Base-by-base conservation (phyloP, 2,329 filamentous ascomycete genomes). In the Cytospora piceicola region DNA sequence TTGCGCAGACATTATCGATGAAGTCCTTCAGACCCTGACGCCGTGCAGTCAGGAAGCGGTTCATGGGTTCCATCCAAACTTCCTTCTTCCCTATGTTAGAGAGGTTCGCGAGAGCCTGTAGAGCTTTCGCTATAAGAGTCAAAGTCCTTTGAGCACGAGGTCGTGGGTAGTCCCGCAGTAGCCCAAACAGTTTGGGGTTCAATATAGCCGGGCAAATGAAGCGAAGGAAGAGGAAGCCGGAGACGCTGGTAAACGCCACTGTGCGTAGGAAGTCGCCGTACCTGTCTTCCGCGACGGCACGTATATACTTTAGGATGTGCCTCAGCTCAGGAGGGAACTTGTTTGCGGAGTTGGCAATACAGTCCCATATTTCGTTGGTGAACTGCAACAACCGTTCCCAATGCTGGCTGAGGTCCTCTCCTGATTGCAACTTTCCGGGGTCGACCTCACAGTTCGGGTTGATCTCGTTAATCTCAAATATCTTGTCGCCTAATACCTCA, bases 31-130 rank as follows among this genome's bases (percentile, higher is more conserved):
- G 93, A 49, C 91, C 86, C 71, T 90, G 85, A 24, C 93, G 87
- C 73, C 96, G 90, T 1, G 87, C 82, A 11, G 83, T 84, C 46
- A 98, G 80, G 72, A 97, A 97, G 53, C 86, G 86, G 74, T 97
- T 98, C 94, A 98, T 98, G 0, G 93, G 93, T 78, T 97, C 94
- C 94, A 98, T 97, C 93, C 93, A 98, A n/a, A 90, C 88, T 77
- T 98, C 94, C 75, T 97, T 96, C 74, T 91, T 94, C 51, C 94
- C 94, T 74, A 97, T 97, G 0, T 88, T 93, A 2, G 92, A 92
- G 78, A 97, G 84, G 75, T 97, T 97, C 22, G 93, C 93, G 66
- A 98, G 83, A 20, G 93, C 94, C 77, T 97, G 94, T 11, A 98
- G 81, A 1, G 91, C 92, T 77, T 98, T 98, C 29, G 94, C 93